Conservation (phyloP, 352 stramenopile genomes). For the Globisporangium rhizosaccharum region DNA sequence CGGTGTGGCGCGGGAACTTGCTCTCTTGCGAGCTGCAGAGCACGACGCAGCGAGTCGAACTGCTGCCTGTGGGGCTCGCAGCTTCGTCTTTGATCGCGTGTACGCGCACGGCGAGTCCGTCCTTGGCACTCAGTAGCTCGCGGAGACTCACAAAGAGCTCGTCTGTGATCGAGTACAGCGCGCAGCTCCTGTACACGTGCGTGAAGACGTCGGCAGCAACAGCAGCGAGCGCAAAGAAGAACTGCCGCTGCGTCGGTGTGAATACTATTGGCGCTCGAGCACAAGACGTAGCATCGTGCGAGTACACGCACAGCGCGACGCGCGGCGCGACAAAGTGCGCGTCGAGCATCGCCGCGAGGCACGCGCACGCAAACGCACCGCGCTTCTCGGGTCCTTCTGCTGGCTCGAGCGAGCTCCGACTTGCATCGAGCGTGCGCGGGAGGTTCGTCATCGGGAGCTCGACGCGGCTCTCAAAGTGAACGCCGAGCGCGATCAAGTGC, state of each 20-base stretch:
- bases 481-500: slow-evolving; percentile 23
- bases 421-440: slow-evolving; percentile 53
- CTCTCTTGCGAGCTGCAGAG: slow-evolving; percentile 24
- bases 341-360: slow-evolving; percentile 65
- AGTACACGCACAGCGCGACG: slow-evolving; percentile 56
- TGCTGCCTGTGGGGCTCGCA: too few species aligned
- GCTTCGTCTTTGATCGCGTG: not conserved
- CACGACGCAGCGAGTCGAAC: slow-evolving; percentile 3
- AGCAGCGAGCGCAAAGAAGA: slow-evolving; percentile 48
- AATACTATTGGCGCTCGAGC: slow-evolving; percentile 23
- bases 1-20: slow-evolving; percentile 18
- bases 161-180: slow-evolving; percentile 37
- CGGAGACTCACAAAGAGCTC: slow-evolving; percentile 42
- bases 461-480: slow-evolving; percentile 47
- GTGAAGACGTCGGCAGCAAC: slow-evolving; percentile 44
- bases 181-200: slow-evolving; percentile 48
- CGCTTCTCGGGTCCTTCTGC: slow-evolving; percentile 46
- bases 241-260: slow-evolving; percentile 38
- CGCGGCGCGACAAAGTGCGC: slow-evolving; percentile 12
- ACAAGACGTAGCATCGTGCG: slow-evolving; percentile 27
- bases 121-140: slow-evolving; percentile 38
- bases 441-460: slow-evolving; percentile 70
- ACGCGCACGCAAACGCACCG: slow-evolving; percentile 43
- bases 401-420: slow-evolving; percentile 33
- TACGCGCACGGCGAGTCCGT: slow-evolving; percentile 32